phyloP scores from a whole-genome alignment of 345 rosid genomes.

The Ceriops zippeliana region DNA sequence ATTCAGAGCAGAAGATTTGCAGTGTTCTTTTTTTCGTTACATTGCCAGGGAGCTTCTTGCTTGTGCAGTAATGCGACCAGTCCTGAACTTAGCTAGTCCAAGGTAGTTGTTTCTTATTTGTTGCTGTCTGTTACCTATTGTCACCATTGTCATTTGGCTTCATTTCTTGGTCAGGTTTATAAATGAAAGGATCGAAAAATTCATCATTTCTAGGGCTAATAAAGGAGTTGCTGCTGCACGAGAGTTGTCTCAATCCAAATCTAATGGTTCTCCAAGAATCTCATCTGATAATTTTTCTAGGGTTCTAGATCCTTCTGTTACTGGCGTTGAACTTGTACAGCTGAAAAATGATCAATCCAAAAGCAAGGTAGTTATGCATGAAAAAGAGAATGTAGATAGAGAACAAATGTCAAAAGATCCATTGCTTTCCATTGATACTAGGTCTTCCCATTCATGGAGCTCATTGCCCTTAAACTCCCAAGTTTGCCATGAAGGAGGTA shows the following conservation, averaged over 20 bases:
- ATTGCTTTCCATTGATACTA: slow-evolving; percentile 80
- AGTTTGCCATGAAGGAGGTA: slow-evolving; percentile 41
- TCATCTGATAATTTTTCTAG: slow-evolving; percentile 67
- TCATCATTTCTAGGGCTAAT: slow-evolving; percentile 61
- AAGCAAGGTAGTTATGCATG: slow-evolving; percentile 30
- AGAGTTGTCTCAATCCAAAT: slow-evolving; percentile 49
- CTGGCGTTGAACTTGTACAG: slow-evolving; percentile 92
- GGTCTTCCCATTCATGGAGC: slow-evolving; percentile 67
- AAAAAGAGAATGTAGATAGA: slow-evolving; percentile 39
- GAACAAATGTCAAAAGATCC: slow-evolving; percentile 67
- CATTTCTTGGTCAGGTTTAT: slow-evolving; percentile 59
- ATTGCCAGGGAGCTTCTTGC: slow-evolving; percentile 89
- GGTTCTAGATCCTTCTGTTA: slow-evolving; percentile 71
- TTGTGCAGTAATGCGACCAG: slow-evolving; percentile 90
- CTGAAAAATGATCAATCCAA: slow-evolving; percentile 55
- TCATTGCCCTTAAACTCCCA: slow-evolving; percentile 50
- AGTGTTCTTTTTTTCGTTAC: slow-evolving; percentile 73
- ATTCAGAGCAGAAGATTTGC: slow-evolving; percentile 83
- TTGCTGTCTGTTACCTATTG: background rate
- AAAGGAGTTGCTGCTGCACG: slow-evolving; percentile 40
- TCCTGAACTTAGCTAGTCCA: slow-evolving; percentile 83
- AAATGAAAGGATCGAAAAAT: slow-evolving; percentile 83
- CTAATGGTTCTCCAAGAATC: slow-evolving; percentile 55
- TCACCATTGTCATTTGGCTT: slow-evolving; percentile 11
- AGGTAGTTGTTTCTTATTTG: slow-evolving; percentile 43